Evolutionary conservation across 371 early-diverging fungal species (phyloP).

Genomic region (Lichtheimia ramosa): DNA sequence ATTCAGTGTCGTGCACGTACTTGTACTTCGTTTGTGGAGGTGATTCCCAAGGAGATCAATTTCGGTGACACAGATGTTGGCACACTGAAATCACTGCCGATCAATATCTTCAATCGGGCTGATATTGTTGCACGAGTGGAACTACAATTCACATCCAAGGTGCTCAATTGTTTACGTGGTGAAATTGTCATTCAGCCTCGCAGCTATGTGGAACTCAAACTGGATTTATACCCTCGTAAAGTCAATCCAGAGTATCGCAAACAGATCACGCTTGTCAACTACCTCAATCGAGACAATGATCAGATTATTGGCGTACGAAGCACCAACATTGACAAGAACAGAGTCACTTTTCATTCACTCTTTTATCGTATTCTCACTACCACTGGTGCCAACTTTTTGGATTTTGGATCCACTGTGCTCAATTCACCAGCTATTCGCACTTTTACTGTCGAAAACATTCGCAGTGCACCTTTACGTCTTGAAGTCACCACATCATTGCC

Average conservation of each 20-base stretch:
- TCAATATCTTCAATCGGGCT: conserved; percentile 83
- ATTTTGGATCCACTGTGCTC: conserved; percentile 86
- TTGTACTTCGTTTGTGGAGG: conserved; percentile 93
- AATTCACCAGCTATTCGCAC: conserved; percentile 82
- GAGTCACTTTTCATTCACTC: conserved; percentile 94
- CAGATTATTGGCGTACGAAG: conserved; percentile 90
- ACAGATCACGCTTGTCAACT: conserved; percentile 91
- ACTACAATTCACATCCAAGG: conserved; percentile 89
- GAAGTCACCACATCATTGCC: conserved; percentile 69
- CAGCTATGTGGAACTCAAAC: conserved; percentile 79
- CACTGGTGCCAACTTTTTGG: conserved; percentile 89
- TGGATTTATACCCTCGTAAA: conserved; percentile 97
- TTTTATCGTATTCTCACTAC: conserved; percentile 94
- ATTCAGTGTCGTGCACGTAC: conserved; percentile 90
- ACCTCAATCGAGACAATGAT: conserved; percentile 87
- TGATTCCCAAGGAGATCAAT: conserved; percentile 78
- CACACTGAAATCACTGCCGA: conserved; percentile 82
- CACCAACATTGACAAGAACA: conserved; percentile 92
- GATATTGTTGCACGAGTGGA: conserved; percentile 87
- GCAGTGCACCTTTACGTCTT: conserved; percentile 52
- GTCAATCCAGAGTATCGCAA: conserved; percentile 97
- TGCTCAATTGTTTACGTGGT: conserved; percentile 81
- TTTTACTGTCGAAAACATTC: conserved; percentile 87
- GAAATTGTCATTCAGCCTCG: conserved; percentile 85
- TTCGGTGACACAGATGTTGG: conserved; percentile 97